These are phyloP conservation scores for Seiridium unicorne DNA, from an alignment of 2,329 filamentous ascomycete genomes.

Conservation along the genomic window DNA sequence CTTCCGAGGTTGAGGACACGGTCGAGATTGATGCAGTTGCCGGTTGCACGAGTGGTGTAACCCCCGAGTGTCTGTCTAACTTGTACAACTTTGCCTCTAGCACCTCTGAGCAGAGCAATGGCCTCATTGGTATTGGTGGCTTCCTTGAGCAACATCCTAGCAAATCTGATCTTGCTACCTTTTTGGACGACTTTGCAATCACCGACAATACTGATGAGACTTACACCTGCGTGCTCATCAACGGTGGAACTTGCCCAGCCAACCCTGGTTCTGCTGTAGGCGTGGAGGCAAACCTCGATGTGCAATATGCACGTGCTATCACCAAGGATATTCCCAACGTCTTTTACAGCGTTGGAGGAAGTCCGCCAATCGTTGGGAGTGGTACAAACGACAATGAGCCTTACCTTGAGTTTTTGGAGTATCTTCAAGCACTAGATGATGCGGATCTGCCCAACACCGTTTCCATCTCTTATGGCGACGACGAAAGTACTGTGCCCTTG, in stretches of 20 bases:
- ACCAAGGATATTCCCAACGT: slow-evolving; percentile 4
- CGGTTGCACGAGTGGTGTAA: background rate
- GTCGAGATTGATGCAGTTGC: background rate
- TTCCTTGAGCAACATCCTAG: slow-evolving; percentile 4
- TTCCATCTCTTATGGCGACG: slow-evolving; percentile 66
- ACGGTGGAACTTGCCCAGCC: slow-evolving; percentile 6
- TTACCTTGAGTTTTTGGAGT: slow-evolving; percentile 63
- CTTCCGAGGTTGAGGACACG: background rate
- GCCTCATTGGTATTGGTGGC: slow-evolving; percentile 3
- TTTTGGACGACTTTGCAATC: slow-evolving; percentile 1
- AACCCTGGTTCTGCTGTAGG: background rate
- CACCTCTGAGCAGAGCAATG: background rate
- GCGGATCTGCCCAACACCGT: slow-evolving; percentile 57
- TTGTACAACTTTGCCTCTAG: slow-evolving; percentile 3
- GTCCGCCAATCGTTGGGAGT: background rate
- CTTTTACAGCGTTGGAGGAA: background rate
- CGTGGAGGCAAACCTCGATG: slow-evolving; percentile 11
- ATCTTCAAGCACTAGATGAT: slow-evolving; percentile 51
- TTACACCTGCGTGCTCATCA: slow-evolving; percentile 3
- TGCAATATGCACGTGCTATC: slow-evolving; percentile 8
- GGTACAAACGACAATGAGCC: slow-evolving; percentile 54
- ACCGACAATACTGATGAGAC: background rate
- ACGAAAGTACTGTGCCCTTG: slow-evolving; percentile 60
- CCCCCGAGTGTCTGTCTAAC: background rate
- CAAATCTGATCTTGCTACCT: background rate